Conservation (phyloP, 805 yeast species). For the Barnettozyma populi region DNA sequence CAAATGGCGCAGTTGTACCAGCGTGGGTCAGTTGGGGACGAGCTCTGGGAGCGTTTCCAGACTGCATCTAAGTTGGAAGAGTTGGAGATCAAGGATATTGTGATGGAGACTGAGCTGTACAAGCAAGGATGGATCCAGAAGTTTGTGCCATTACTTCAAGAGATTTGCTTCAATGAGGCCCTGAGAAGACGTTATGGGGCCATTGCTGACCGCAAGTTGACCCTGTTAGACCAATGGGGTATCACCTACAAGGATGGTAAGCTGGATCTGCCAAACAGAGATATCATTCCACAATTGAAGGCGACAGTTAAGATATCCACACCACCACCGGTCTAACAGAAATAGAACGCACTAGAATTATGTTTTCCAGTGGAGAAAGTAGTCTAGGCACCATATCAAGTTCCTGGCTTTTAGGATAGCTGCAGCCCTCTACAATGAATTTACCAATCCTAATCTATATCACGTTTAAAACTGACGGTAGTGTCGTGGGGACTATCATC, state of each 20-base stretch:
- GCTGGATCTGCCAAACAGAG: conserved; percentile 6
- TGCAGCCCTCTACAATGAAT: no score
- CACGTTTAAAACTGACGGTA: no score
- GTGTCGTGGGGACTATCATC: no score
- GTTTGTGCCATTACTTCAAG: conserved; percentile 76
- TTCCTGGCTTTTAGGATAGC: no score
- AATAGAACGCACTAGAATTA: background rate
- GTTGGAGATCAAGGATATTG: conserved; percentile 70
- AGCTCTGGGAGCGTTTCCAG: conserved; percentile 71
- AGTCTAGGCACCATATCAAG: no score
- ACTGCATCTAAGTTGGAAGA: conserved; percentile 76
- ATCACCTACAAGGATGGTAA: conserved; percentile 17
- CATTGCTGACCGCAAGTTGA: conserved; percentile 34
- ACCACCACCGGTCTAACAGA: conserved; percentile 1
- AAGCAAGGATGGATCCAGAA: conserved; percentile 78
- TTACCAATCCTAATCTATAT: no score
- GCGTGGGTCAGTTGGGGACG: conserved; percentile 89
- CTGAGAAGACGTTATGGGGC: conserved; percentile 62
- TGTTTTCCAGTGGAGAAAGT: background rate
- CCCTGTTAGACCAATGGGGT: conserved; percentile 30
- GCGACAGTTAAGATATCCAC: conserved; percentile 1
- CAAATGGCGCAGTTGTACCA: conserved; percentile 69
- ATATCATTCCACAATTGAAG: conserved; percentile 3
- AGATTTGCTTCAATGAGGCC: conserved; percentile 89
- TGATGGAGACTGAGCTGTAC: conserved; percentile 64